These are phyloP conservation scores for Wakefieldia striispora DNA, from an alignment of 768 basidiomycete genomes.

Conservation along the genomic window DNA sequence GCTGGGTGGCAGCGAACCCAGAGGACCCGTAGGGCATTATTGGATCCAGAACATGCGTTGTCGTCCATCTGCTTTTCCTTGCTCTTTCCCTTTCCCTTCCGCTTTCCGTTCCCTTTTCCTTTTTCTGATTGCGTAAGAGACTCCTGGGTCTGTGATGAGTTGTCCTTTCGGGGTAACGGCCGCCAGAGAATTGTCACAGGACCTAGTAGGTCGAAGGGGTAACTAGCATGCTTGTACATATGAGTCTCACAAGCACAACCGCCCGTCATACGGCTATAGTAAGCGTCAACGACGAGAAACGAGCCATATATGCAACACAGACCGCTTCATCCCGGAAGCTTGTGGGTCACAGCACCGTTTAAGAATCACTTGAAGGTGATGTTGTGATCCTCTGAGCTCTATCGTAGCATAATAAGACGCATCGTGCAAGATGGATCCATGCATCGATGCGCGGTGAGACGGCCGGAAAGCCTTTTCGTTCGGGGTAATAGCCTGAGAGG, in stretches of 20 bases:
- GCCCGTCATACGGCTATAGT: constrained; percentile 60
- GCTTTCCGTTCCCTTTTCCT: constrained; percentile 1
- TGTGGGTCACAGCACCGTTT: constrained; percentile 64
- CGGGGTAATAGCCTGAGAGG: constrained; percentile 68
- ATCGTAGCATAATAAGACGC: constrained; percentile 80
- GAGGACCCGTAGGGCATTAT: constrained; percentile 39
- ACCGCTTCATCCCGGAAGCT: constrained; percentile 65
- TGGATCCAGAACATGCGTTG: constrained; percentile 2
- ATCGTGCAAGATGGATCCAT: constrained; percentile 86
- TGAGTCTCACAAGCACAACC: constrained; percentile 63
- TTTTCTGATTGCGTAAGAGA: constrained; percentile 7
- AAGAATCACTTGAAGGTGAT: constrained; percentile 49
- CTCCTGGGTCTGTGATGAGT: not conserved
- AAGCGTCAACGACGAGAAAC: constrained; percentile 1
- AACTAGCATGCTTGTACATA: constrained; percentile 59
- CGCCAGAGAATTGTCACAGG: constrained; percentile 77
- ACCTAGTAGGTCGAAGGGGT: constrained; percentile 69
- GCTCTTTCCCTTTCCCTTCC: constrained; percentile 28
- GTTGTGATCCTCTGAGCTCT: constrained; percentile 67
- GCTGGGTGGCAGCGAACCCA: constrained; percentile 85
- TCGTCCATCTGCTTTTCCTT: constrained; percentile 34
- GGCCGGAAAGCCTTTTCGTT: constrained; percentile 92
- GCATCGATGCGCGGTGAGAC: constrained; percentile 83
- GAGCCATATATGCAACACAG: not conserved
- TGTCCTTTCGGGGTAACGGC: constrained; percentile 27